phyloP scores from a whole-genome alignment of 2,329 filamentous ascomycete genomes.

The Atkinsonella hypoxylon region DNA sequence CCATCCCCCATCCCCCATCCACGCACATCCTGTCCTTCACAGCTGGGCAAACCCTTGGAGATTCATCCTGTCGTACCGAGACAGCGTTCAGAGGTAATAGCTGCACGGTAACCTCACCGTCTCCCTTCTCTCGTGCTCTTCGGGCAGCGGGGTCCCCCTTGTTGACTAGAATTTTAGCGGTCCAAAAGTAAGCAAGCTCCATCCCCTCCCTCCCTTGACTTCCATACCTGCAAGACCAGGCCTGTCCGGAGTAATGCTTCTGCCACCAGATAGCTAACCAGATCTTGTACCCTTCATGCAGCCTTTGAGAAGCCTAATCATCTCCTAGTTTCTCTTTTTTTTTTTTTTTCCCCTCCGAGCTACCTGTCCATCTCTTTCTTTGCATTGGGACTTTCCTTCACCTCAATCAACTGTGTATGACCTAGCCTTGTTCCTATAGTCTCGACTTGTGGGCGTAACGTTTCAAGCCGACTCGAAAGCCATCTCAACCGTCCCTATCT shows the following conservation, averaged over 20 bases:
- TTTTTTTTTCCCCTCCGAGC: not conserved
- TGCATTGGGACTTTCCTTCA: not conserved
- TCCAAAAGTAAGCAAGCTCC: slow-evolving; percentile 3
- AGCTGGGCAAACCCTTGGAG: not conserved
- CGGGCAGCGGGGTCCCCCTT: slow-evolving; percentile 4
- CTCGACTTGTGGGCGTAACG: too few relatives aligned
- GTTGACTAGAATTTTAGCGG: slow-evolving; percentile 6
- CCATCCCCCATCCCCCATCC: not conserved
- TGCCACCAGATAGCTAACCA: slow-evolving; percentile 2
- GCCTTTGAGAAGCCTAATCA: not conserved
- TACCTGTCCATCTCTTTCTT: not conserved
- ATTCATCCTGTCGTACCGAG: not conserved
- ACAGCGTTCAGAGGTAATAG: too few relatives aligned
- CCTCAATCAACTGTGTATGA: not conserved
- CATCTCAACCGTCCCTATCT: not conserved
- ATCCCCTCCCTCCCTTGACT: slow-evolving; percentile 5
- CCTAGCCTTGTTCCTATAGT: not conserved
- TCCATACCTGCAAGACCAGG: not conserved
- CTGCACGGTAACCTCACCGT: not conserved
- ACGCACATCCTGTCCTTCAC: not conserved
- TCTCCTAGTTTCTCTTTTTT: slow-evolving; percentile 4
- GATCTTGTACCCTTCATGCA: slow-evolving; percentile 5
- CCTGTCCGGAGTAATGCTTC: not conserved
- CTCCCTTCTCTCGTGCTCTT: slow-evolving; percentile 2
- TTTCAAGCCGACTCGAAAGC: not conserved